Conservation (phyloP, 257 asterid genomes). For the Fraxinus anomala region DNA sequence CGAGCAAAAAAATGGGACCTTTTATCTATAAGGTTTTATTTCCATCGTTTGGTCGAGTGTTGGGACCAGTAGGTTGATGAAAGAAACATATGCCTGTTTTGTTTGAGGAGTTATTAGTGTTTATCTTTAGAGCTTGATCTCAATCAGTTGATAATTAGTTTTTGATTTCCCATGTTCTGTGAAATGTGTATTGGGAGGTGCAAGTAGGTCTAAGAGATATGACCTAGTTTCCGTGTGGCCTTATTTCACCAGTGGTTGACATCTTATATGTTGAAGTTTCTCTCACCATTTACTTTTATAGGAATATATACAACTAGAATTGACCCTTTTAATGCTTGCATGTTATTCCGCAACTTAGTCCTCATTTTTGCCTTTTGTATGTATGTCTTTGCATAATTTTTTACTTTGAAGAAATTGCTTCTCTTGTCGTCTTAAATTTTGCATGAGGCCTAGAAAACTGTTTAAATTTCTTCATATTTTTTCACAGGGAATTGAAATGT, state of each 20-base stretch:
- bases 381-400: constrained; percentile 10
- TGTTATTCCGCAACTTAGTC: constrained; percentile 1
- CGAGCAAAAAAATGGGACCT: background rate
- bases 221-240: background rate
- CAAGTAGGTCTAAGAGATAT: constrained; percentile 10
- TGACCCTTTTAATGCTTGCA: constrained; percentile 13
- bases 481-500: constrained; percentile 86
- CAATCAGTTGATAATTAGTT: background rate
- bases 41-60: background rate
- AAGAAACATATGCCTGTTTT: background rate
- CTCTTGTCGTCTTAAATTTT: background rate
- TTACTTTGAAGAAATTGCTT: constrained; percentile 1
- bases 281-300: constrained; percentile 1
- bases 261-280: background rate
- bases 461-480: constrained; percentile 29
- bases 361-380: background rate
- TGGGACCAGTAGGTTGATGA: constrained; percentile 14
- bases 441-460: constrained; percentile 4
- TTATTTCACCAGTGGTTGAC: background rate
- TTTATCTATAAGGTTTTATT: background rate
- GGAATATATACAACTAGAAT: constrained; percentile 12
- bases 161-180: background rate
- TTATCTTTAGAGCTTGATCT: background rate
- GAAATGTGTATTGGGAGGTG: background rate
- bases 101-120: background rate